A percentile compares a stretch with the other conserved stretches of the same genome.
These are phyloP conservation scores for Suhomyces bokatorum DNA, from an alignment of 1,139 yeast species.

Conservation along the genomic window DNA sequence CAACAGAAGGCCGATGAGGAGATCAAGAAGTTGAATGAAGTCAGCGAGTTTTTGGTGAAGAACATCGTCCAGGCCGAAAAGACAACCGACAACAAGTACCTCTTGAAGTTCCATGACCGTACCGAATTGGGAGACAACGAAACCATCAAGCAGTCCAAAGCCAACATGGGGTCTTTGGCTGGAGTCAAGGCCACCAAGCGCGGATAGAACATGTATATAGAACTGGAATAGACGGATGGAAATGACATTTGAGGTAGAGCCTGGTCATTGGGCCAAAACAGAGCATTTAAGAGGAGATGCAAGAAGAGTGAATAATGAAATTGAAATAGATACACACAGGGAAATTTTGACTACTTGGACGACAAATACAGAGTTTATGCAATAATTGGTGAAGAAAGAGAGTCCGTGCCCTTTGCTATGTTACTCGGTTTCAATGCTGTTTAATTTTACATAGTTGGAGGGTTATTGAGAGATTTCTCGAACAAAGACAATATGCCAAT, in stretches of 20 bases:
- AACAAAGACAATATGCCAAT: too few relatives aligned
- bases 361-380: too few relatives aligned
- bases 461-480: too few relatives aligned
- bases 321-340: too few relatives aligned
- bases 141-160: conserved; percentile 37
- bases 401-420: too few relatives aligned
- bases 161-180: conserved; percentile 44
- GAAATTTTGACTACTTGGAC: too few relatives aligned
- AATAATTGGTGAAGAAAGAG: too few relatives aligned
- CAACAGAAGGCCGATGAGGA: conserved; percentile 50
- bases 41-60: conserved; percentile 62
- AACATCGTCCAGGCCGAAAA: conserved; percentile 84
- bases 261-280: not conserved
- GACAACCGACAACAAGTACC: conserved; percentile 40
- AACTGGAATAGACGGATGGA: not conserved
- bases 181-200: conserved; percentile 36
- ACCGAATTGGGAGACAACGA: conserved; percentile 93
- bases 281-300: not conserved
- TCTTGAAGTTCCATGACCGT: conserved; percentile 70
- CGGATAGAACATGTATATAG: conserved; percentile 15
- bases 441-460: too few relatives aligned
- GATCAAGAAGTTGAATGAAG: conserved; percentile 63
- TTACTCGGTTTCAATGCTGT: too few relatives aligned
- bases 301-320: too few relatives aligned
- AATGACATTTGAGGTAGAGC: not conserved